Evolutionary conservation across 1,284 basidiomycete species (phyloP).

Genomic region (Rhodofomes roseus): DNA sequence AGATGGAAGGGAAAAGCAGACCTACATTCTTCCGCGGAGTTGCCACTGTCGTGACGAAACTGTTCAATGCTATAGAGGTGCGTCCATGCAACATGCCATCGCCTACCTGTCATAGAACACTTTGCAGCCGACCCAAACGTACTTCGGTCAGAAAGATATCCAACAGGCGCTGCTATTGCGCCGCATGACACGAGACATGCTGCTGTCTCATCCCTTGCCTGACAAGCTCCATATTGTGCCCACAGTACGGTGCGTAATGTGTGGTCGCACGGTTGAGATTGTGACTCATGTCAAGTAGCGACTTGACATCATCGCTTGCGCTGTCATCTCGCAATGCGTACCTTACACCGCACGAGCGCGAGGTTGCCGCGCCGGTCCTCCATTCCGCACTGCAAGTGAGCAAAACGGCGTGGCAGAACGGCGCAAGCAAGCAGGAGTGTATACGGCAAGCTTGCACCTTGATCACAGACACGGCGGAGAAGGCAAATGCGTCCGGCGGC

Average conservation of each 20-base stretch:
- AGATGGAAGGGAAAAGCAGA: conserved; percentile 83
- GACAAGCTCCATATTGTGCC: conserved; percentile 79
- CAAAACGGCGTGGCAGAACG: conserved; percentile 48
- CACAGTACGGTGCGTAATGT: conserved; percentile 57
- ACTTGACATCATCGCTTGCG: conserved; percentile 64
- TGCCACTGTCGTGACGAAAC: conserved; percentile 91
- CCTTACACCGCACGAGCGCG: conserved; percentile 62
- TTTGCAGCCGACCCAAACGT: conserved; percentile 80
- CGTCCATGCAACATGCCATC: background rate
- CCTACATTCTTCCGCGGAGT: conserved; percentile 97
- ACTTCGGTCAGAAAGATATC: conserved; percentile 99
- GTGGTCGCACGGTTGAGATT: background rate
- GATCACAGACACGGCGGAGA: conserved; percentile 31
- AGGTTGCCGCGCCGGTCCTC: conserved; percentile 67
- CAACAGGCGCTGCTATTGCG: conserved; percentile 91
- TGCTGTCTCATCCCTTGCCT: conserved; percentile 72
- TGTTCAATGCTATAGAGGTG: conserved; percentile 91
- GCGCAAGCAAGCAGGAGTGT: conserved; percentile 50
- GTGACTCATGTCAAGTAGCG: conserved; percentile 18
- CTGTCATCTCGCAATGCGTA: conserved; percentile 92
- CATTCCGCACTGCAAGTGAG: conserved; percentile 66
- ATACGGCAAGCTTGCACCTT: conserved; percentile 43
- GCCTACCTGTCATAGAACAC: background rate
- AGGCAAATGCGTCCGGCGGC: conserved; percentile 19
- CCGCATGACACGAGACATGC: conserved; percentile 80